Percentiles rank a stretch among this genome's conserved stretches.
Conservation (phyloP, 257 asterid species). For the Euphrasia confusa region DNA sequence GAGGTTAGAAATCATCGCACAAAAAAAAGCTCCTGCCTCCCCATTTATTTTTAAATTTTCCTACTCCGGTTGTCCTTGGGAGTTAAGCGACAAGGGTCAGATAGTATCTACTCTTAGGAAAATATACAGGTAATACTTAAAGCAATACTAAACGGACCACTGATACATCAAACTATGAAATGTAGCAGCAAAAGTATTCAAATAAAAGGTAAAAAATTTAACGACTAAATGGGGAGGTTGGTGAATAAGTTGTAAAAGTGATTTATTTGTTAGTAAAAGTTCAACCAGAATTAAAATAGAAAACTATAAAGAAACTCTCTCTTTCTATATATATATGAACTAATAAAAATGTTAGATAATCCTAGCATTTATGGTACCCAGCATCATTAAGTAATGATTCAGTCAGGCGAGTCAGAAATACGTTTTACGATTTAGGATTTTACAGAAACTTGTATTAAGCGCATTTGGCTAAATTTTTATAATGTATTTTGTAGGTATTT, state of each 20-base stretch:
- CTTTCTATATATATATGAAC: background rate
- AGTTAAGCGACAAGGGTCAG: background rate
- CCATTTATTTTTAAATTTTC: background rate
- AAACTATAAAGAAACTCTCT: background rate
- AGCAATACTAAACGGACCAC: no score
- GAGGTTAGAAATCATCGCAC: background rate
- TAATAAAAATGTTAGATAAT: background rate
- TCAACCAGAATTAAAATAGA: background rate
- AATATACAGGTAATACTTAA: background rate
- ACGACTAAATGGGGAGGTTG: background rate
- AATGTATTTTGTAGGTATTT: constrained; percentile 20
- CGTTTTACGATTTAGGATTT: background rate
- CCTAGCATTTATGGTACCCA: background rate
- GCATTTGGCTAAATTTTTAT: background rate
- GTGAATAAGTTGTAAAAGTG: background rate
- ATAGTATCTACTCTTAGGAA: background rate
- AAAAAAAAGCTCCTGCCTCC: background rate
- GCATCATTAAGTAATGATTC: background rate
- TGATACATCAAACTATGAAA: background rate
- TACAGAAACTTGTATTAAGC: background rate
- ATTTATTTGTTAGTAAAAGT: background rate
- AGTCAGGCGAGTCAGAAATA: background rate
- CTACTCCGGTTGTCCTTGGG: background rate
- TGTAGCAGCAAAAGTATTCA: constrained; percentile 15
- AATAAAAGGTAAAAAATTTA: background rate